These are phyloP conservation scores for Sarocladiaceae sp. DNA, from an alignment of 2,329 filamentous ascomycete genomes.

Conservation along the genomic window DNA sequence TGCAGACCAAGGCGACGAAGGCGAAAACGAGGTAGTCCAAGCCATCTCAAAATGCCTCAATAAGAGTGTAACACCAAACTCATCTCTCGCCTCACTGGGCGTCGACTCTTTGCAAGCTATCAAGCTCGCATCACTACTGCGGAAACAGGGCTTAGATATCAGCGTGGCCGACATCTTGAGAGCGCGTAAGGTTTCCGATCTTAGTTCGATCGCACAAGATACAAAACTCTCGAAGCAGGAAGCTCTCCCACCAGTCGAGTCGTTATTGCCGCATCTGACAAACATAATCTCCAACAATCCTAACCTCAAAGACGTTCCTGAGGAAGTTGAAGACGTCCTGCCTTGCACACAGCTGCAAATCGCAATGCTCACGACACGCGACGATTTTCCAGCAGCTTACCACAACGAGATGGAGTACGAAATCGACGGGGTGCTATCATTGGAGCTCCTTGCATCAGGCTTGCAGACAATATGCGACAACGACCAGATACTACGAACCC, in stretches of 20 bases:
- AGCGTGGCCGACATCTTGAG: constrained; percentile 60
- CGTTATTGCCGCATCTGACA: background rate
- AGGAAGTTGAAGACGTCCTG: constrained; percentile 37
- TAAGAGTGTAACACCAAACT: constrained; percentile 13
- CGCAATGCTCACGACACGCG: constrained; percentile 77
- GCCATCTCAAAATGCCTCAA: background rate
- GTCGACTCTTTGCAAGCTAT: constrained; percentile 57
- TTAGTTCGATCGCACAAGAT: constrained; percentile 14
- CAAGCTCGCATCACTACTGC: constrained; percentile 57
- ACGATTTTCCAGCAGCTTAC: constrained; percentile 56
- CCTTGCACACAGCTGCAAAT: constrained; percentile 71
- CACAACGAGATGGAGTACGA: constrained; percentile 72
- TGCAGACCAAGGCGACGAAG: background rate
- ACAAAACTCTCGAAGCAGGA: background rate
- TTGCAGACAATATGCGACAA: constrained; percentile 32
- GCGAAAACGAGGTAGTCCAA: background rate
- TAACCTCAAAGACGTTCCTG: constrained; percentile 14
- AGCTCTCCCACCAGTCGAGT: background rate
- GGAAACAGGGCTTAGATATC: constrained; percentile 49
- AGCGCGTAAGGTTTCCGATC: constrained; percentile 37
- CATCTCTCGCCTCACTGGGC: constrained; percentile 49
- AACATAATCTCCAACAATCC: constrained; percentile 16
- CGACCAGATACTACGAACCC: constrained; percentile 70
- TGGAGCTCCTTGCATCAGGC: background rate
- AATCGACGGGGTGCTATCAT: constrained; percentile 28